Conservation (phyloP, 768 basidiomycete genomes). For the Russula compacta region DNA sequence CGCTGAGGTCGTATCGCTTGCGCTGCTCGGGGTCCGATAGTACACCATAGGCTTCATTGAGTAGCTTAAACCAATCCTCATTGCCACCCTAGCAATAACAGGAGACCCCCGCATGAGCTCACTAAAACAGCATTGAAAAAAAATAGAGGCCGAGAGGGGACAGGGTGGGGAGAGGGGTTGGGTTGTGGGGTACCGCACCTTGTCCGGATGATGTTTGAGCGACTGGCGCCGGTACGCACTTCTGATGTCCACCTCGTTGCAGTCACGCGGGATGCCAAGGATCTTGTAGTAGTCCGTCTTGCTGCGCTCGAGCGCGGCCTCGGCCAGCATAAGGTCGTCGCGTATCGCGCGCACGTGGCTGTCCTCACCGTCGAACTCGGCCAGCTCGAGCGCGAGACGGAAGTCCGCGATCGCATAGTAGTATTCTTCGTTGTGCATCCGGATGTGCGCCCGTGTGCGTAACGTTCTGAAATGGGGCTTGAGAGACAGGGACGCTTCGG, state of each 20-base stretch:
- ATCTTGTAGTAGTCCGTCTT: conserved; percentile 89
- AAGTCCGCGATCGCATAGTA: conserved; percentile 69
- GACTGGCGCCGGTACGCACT: conserved; percentile 87
- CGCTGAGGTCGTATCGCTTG: conserved; percentile 71
- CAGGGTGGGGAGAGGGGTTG: no score
- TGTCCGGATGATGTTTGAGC: conserved; percentile 79
- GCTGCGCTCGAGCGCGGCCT: conserved; percentile 73
- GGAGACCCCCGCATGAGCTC: background rate
- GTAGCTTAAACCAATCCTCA: conserved; percentile 92
- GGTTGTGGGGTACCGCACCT: conserved; percentile 34
- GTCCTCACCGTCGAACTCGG: conserved; percentile 51
- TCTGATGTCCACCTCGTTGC: conserved; percentile 67
- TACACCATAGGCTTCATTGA: conserved; percentile 72
- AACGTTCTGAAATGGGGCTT: conserved; percentile 67
- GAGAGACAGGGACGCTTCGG: conserved; percentile 55
- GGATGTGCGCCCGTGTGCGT: conserved; percentile 75
- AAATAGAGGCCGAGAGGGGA: no score
- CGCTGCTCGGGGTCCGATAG: conserved; percentile 68
- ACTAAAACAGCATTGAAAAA: no score
- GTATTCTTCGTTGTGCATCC: conserved; percentile 65
- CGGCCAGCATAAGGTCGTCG: conserved; percentile 69
- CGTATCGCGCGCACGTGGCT: conserved; percentile 53
- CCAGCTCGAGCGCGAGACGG: conserved; percentile 69
- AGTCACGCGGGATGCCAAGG: conserved; percentile 49
- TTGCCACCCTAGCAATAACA: conserved; percentile 60